Base-by-base conservation (phyloP, 2,329 filamentous ascomycete species). In the Elsinoe australis region DNA sequence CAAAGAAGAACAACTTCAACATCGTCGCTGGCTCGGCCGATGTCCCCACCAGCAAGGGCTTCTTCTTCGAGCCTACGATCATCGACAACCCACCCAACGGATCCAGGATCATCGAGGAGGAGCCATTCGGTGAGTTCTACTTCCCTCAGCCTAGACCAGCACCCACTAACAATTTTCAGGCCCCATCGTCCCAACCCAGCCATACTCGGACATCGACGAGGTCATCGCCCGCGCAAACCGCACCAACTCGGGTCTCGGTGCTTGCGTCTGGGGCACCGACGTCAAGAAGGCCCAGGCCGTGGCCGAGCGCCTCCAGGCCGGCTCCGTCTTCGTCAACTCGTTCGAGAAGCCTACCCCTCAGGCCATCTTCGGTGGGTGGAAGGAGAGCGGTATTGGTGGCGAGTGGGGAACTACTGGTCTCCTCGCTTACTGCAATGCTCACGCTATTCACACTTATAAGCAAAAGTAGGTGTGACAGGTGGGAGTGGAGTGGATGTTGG, bases 291-390 rank as follows among this genome's bases (percentile, higher is more conserved):
- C 73, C 1, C 61, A 68, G 55, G 59, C 64, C 33, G 69, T 78
- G 50, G 73, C 70, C 3, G 61, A 63, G 32, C 60, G 65, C 19
- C 59, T 80, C 12, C 65, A 75, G 57, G 71, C 74, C n/a, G 76
- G 76, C 1, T 75, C 64, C 22, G 72, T 79, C 14, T 79, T 72
- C 60, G 66, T 79, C 49, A 80, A 80, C 61, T 70, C 65, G 15
- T 72, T 62, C 51, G 67, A 71, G 59, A 69, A 70, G 59, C 64
- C 67, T 0, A 70, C 66, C 3, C 68, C 71, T 0, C 62, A 68
- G 54, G 71, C 70, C 3, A 61, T 67, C 55, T 89, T 89, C 56
- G 82, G 83, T 47, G 87, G 87, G 0, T 87, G 77, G 72, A 90
- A 89, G 69, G 77, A 87, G 68, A 5, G 3, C 6, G 78, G 72